Evolutionary conservation across 352 stramenopile species (phyloP), one percentile per base, ranked within the genome.

Genomic region (Globisporangium emineosum): DNA sequence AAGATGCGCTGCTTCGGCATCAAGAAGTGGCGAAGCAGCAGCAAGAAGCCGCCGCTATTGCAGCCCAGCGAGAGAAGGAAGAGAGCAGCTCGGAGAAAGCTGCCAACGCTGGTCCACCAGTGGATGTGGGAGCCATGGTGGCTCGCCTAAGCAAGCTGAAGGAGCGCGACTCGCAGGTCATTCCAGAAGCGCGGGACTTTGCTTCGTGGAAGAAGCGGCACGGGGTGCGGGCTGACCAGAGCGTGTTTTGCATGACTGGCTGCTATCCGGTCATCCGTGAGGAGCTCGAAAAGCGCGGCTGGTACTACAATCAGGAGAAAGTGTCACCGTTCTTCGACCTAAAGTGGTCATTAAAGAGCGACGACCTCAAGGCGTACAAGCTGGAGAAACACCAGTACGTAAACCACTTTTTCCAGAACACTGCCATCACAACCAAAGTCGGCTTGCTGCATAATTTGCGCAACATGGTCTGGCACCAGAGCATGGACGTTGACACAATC

Each of bases 201-300:
- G 73, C 64, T 50, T 87, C 91, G 23, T 98, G 91, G 91, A 97
- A 96, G 74, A 89, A 94, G 54, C 90, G 90, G 13, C 76, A 97
- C 62, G 86, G 81, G 8, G 78, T 97, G 4, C 58, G 69, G 0
- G 43, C 55, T 7, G 84, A 96, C 37, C 84, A 91, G 64, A 92
- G 90, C 50, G 92, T 98, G 30, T 98, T 98, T 54, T 80, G 74
- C 53, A 89, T 98, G 71, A 97, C 91, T 12, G 92, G 92, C 2
- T 97, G 88, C 83, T 98, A 98, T 62, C 92, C 92, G 2, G 92
- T 94, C 57, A 94, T 98, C 42, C 89, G 90, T 12, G 83, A 96
- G 57, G 88, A 91, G 27, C 73, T 98, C 2, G 76, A 96, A 60
- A 81, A 89, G 42, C 89, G 91, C 30, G 91, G 92, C 8, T 98